These are phyloP conservation scores for Umbelopsis vinacea DNA, from an alignment of 192 early-diverging fungal genomes.

Conservation along the genomic window DNA sequence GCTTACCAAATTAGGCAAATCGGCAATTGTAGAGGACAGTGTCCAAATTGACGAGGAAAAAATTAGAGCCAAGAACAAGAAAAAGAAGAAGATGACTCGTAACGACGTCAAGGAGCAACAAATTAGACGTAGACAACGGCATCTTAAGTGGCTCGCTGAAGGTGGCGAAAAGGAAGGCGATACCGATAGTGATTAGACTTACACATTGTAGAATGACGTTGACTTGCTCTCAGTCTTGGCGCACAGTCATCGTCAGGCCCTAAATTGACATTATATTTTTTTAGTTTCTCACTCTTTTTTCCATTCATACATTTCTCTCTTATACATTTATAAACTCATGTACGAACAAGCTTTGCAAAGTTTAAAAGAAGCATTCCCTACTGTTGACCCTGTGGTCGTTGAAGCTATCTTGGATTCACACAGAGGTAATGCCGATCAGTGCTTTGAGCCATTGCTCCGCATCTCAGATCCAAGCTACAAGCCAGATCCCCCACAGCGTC, in stretches of 20 bases:
- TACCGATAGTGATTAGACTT: slow-evolving; percentile 37
- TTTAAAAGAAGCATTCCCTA: slow-evolving; percentile 58
- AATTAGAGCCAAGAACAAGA: slow-evolving; percentile 51
- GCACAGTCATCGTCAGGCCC: slow-evolving; percentile 8
- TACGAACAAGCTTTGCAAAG: slow-evolving; percentile 17
- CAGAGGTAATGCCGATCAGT: slow-evolving; percentile 46
- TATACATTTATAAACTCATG: slow-evolving; percentile 5
- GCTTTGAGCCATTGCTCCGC: slow-evolving; percentile 53
- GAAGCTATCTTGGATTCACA: slow-evolving; percentile 57
- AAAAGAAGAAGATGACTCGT: slow-evolving; percentile 60
- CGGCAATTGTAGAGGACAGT: slow-evolving; percentile 48
- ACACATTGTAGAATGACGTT: slow-evolving; percentile 17
- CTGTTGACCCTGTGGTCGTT: slow-evolving; percentile 52
- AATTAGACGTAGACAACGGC: slow-evolving; percentile 50
- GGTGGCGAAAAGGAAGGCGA: slow-evolving; percentile 37
- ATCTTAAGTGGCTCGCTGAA: slow-evolving; percentile 53
- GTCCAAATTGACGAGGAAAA: slow-evolving; percentile 49
- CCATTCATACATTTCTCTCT: background rate
- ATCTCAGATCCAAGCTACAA: slow-evolving; percentile 63
- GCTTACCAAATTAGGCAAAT: slow-evolving; percentile 47
- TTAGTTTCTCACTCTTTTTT: slow-evolving; percentile 1
- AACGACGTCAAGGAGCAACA: slow-evolving; percentile 57
- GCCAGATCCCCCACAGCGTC: slow-evolving; percentile 28
- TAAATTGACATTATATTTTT: background rate
- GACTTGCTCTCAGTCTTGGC: background rate